Base-by-base conservation (phyloP, 2,329 filamentous ascomycete genomes). In the Aspergillus brasiliensis region DNA sequence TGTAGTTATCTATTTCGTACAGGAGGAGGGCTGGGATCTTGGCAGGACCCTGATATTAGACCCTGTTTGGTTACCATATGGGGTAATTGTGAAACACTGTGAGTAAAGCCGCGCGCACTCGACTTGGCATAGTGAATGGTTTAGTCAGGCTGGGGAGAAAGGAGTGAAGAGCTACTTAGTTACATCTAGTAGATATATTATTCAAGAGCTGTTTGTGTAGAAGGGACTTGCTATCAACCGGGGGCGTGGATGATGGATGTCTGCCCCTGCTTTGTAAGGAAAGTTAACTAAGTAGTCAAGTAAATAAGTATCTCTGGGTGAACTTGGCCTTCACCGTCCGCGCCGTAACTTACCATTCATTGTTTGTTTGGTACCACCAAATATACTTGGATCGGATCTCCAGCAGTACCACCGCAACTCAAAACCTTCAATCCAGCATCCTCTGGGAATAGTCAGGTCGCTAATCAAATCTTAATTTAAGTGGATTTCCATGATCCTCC, bases 31-130 rank as follows among this genome's bases (percentile, higher is more conserved):
- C n/a, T 28, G 25, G 27, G 46, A 28, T n/a, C 46, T 49, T 49
- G 46, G 46, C 46, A 49, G 27, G 46, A 49, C 46, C 46, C 46
- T 49, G 46, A 49, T 49, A 28, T 49, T 49, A 49, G 25, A 28
- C 27, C 46, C 46, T 28, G 17, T 49, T 27, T 49, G 46, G 46
- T 49, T 49, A 27, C 46, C 25, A 25, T 49, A 49, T 49, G 46
- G 46, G 46, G 46, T 49, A 49, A 49, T 49, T 28, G 46, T 49
- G 46, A 49, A 49, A 49, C 46, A 49, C 27, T 25, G 28, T 49
- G 46, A 49, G 46, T 49, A 49, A 49, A 28, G 46, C 46, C 25
- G 46, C 28, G 46, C 46, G 46, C 13, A 27, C 11, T 49, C 27
- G 46, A 49, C 46, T 49, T 49, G 46, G 46, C 46, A 49, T 49